Conservation (phyloP, 176 grass and related monocot species). For the Oryza longistaminata region DNA sequence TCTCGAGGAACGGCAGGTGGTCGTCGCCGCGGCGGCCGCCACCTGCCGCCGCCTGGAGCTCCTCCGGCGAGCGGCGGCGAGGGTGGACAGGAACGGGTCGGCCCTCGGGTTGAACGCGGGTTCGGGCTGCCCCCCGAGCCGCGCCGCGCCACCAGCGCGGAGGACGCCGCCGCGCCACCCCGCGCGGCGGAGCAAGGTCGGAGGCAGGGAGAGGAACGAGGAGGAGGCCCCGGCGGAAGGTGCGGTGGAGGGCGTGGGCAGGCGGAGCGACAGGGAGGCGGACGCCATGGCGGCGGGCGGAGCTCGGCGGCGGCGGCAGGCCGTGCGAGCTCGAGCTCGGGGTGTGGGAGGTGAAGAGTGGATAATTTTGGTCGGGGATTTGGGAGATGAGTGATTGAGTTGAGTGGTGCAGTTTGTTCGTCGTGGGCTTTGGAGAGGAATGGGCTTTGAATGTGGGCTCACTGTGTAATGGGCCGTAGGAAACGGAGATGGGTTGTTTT, state of each 20-base stretch:
- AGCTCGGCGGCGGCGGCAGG: slow-evolving; percentile 27
- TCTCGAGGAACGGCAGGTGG: slow-evolving; percentile 68
- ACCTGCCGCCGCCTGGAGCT: slow-evolving; percentile 44
- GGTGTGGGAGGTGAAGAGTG: slow-evolving; percentile 21
- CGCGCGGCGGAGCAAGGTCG: slow-evolving; percentile 13
- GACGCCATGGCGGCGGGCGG: slow-evolving; percentile 33
- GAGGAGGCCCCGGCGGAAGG: not conserved
- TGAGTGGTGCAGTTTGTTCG: not conserved
- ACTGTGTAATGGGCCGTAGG: not conserved
- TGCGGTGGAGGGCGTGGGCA: slow-evolving; percentile 7
- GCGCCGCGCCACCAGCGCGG: slow-evolving; percentile 39
- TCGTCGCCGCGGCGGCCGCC: slow-evolving; percentile 48
- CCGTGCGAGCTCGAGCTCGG: slow-evolving; percentile 39
- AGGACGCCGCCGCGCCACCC: slow-evolving; percentile 20
- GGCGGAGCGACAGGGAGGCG: slow-evolving; percentile 47
- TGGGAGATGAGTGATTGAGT: not conserved
- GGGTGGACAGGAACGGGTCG: slow-evolving; percentile 52
- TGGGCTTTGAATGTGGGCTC: not conserved
- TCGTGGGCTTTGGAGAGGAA: slow-evolving; percentile 21
- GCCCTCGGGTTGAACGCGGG: slow-evolving; percentile 49
- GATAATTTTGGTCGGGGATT: slow-evolving; percentile 48
- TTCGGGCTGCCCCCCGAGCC: slow-evolving; percentile 16
- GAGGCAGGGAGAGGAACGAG: not conserved
- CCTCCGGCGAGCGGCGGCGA: slow-evolving; percentile 46
- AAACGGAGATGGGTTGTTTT: too few relatives aligned